phyloP scores from a whole-genome alignment of 2,329 filamentous ascomycete genomes.

The Penicillium sp. region DNA sequence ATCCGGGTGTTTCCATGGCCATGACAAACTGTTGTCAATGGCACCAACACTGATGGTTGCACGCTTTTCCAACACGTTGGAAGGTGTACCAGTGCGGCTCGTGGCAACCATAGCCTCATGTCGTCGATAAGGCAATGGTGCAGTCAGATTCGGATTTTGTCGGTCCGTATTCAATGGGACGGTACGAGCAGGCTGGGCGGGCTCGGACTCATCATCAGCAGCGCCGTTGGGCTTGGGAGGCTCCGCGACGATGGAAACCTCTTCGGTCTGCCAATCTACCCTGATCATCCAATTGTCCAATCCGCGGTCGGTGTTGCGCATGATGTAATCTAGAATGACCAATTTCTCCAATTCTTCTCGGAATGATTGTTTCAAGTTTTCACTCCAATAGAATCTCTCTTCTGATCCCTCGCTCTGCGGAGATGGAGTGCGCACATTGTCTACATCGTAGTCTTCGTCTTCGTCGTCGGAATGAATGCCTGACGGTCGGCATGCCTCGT shows the following conservation, averaged over 20 bases:
- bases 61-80: constrained; percentile 40
- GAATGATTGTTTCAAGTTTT: constrained; percentile 82
- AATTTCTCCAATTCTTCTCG: constrained; percentile 94
- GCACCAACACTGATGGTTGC: constrained; percentile 76
- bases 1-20: constrained; percentile 99
- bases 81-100: constrained; percentile 53
- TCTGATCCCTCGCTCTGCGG: constrained; percentile 44
- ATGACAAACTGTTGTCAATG: constrained; percentile 96
- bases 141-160: constrained; percentile 24
- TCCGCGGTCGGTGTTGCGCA: constrained; percentile 96
- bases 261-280: constrained; percentile 78
- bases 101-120: constrained; percentile 81
- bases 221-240: constrained; percentile 63
- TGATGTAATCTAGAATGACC: constrained; percentile 96
- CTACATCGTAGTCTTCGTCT: constrained; percentile 46
- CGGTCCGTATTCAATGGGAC: constrained; percentile 51
- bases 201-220: constrained; percentile 45
- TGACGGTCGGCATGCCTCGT: constrained; percentile 73
- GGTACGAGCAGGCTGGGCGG: constrained; percentile 56
- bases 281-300: constrained; percentile 99
- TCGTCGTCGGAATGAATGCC: constrained; percentile 58
- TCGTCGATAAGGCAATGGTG: constrained; percentile 65
- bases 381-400: constrained; percentile 75
- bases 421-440: constrained; percentile 36
- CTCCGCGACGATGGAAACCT: constrained; percentile 81